Evolutionary conservation across 192 early-diverging fungal species (phyloP).

Genomic region (Backusella liffmaniae): DNA sequence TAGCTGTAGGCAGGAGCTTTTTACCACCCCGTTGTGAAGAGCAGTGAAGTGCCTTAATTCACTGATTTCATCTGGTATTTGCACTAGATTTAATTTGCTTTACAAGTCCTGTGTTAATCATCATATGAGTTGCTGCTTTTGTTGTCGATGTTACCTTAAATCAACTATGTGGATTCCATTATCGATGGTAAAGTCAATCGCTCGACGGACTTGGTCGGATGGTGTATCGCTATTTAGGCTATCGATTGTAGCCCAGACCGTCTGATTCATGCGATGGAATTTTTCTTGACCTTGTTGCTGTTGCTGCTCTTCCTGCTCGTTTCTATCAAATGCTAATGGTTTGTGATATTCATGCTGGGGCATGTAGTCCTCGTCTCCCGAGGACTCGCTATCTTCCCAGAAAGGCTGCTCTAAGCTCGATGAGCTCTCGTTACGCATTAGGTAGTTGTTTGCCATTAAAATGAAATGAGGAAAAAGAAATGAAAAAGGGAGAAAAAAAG

Average conservation of each 20-base stretch:
- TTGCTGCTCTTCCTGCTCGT: not conserved
- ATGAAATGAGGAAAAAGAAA: not conserved
- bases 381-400: conserved; percentile 27
- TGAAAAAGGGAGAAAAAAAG: not conserved
- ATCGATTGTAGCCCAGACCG: conserved; percentile 12
- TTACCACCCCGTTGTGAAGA: conserved; percentile 22
- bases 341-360: conserved; percentile 14
- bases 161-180: conserved; percentile 26
- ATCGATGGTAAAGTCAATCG: conserved; percentile 27
- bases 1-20: conserved; percentile 35
- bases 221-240: not conserved
- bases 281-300: not conserved
- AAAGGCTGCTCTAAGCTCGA: conserved; percentile 1
- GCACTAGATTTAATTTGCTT: conserved; percentile 25
- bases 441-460: not conserved
- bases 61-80: conserved; percentile 29
- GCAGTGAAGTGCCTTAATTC: conserved; percentile 31
- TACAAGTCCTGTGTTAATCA: not conserved
- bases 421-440: not conserved
- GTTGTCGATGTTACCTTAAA: conserved; percentile 20
- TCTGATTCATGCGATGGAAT: conserved; percentile 18
- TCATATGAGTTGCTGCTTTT: not conserved
- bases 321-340: not conserved
- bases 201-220: conserved; percentile 19
- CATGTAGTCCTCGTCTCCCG: conserved; percentile 27